These are phyloP conservation scores for Chytridium lagenaria DNA, from an alignment of 371 early-diverging fungal species.

Conservation along the genomic window DNA sequence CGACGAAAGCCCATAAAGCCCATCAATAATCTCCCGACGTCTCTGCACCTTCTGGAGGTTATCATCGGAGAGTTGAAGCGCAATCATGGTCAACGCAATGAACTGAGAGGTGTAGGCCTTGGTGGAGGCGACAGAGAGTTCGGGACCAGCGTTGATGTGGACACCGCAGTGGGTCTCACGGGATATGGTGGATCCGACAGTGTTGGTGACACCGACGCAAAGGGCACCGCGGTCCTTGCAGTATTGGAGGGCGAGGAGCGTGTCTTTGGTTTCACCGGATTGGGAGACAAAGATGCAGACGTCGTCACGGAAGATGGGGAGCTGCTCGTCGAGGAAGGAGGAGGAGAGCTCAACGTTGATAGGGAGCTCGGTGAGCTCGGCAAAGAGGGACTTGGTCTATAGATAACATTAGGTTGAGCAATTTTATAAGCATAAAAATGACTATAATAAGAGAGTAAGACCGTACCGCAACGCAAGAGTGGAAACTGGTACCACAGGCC, in stretches of 20 bases:
- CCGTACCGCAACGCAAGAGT: constrained; percentile 91
- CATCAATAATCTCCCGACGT: constrained; percentile 95
- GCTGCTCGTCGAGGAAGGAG: constrained; percentile 95
- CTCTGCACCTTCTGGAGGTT: constrained; percentile 83
- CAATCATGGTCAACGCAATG: constrained; percentile 97
- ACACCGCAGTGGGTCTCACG: constrained; percentile 99
- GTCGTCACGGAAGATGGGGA: constrained; percentile 98
- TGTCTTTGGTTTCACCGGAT: constrained; percentile 99
- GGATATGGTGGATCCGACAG: constrained; percentile 97
- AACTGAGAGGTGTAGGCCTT: constrained; percentile 99
- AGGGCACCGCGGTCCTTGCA: constrained; percentile 98
- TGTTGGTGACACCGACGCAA: constrained; percentile 99
- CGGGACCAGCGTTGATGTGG: constrained; percentile 99
- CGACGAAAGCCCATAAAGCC: constrained; percentile 84
- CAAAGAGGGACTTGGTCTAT: constrained; percentile 92
- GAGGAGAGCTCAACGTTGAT: constrained; percentile 95
- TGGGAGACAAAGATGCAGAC: constrained; percentile 99
- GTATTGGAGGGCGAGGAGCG: constrained; percentile 96
- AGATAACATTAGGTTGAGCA: constrained; percentile 16
- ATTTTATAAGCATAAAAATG: neutral
- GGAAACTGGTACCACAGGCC: constrained; percentile 99
- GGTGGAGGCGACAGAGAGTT: constrained; percentile 99
- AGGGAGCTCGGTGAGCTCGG: constrained; percentile 97
- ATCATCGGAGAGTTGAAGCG: constrained; percentile 95
- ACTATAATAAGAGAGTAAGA: neutral